Percentiles rank a stretch among this genome's conserved stretches.
Evolutionary conservation across 1,284 basidiomycete genomes (phyloP).

Genomic region (Sanghuangporus weigelae): DNA sequence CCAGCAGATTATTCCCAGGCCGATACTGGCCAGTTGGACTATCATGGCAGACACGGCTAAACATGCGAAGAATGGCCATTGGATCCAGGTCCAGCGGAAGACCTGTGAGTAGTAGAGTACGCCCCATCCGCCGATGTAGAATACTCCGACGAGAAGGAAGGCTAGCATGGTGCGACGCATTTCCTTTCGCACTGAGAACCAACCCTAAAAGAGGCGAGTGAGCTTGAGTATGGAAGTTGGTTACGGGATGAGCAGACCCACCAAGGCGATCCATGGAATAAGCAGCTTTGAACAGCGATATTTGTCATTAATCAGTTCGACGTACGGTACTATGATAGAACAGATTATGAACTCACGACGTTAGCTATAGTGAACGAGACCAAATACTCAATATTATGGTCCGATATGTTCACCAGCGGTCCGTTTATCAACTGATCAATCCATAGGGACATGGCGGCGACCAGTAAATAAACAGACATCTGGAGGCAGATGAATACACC

Average conservation of each 20-base stretch:
- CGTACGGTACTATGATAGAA: neutral
- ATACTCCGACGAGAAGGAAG: slow-evolving; percentile 4
- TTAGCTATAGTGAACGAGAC: slow-evolving; percentile 40
- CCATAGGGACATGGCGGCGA: slow-evolving; percentile 49
- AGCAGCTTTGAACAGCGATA: slow-evolving; percentile 21
- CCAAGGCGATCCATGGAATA: slow-evolving; percentile 45
- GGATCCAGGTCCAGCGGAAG: slow-evolving; percentile 18
- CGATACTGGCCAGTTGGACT: slow-evolving; percentile 9
- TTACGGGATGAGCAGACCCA: neutral
- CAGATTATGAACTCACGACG: slow-evolving; percentile 27
- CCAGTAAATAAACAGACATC: slow-evolving; percentile 47
- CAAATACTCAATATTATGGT: slow-evolving; percentile 38
- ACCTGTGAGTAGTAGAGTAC: slow-evolving; percentile 16
- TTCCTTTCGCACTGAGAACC: slow-evolving; percentile 14
- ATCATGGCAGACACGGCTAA: slow-evolving; percentile 11
- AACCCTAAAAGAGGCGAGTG: slow-evolving; percentile 5
- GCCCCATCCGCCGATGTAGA: slow-evolving; percentile 10
- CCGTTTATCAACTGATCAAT: slow-evolving; percentile 46
- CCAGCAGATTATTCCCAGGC: slow-evolving; percentile 12
- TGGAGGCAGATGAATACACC: slow-evolving; percentile 52
- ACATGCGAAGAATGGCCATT: slow-evolving; percentile 18
- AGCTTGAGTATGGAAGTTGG: neutral
- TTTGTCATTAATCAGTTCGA: neutral
- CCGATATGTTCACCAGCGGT: slow-evolving; percentile 38
- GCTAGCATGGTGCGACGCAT: slow-evolving; percentile 14